Conservation (phyloP, 2,329 filamentous ascomycete species). For the Ambrosiella xylebori region DNA sequence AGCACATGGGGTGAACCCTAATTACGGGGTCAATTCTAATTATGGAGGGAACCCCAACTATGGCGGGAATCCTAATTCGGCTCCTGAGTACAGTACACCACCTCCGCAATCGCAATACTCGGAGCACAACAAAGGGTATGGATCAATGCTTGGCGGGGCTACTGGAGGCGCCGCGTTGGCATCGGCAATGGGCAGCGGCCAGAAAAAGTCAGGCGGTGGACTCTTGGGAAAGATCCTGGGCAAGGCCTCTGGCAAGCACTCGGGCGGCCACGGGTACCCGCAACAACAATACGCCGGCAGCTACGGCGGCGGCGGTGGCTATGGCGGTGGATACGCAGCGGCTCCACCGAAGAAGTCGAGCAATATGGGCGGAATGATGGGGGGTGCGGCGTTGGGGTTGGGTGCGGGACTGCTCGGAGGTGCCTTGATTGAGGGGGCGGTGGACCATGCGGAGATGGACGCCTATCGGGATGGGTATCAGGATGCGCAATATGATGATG, state of each 20-base stretch:
- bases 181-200: slow-evolving; percentile 18
- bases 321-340: slow-evolving; percentile 22
- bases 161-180: slow-evolving; percentile 4
- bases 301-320: slow-evolving; percentile 16
- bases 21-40: background rate
- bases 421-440: slow-evolving; percentile 48
- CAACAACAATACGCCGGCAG: slow-evolving; percentile 15
- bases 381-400: slow-evolving; percentile 59
- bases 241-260: slow-evolving; percentile 8
- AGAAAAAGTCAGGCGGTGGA: slow-evolving; percentile 19
- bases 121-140: slow-evolving; percentile 3
- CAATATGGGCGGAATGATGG: slow-evolving; percentile 38
- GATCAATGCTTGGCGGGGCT: background rate
- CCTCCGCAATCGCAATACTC: background rate
- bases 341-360: slow-evolving; percentile 27
- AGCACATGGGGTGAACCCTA: slow-evolving; percentile 8
- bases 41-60: slow-evolving; percentile 4
- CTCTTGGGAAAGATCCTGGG: slow-evolving; percentile 5
- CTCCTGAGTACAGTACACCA: background rate
- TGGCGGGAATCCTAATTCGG: background rate
- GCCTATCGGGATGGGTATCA: slow-evolving; percentile 32
- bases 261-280: slow-evolving; percentile 19
- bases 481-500: slow-evolving; percentile 18
- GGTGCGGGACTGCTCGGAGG: slow-evolving; percentile 73
- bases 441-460: slow-evolving; percentile 43